Conservation (phyloP, 1,284 basidiomycete genomes). For the Marasmius tenuissimus region DNA sequence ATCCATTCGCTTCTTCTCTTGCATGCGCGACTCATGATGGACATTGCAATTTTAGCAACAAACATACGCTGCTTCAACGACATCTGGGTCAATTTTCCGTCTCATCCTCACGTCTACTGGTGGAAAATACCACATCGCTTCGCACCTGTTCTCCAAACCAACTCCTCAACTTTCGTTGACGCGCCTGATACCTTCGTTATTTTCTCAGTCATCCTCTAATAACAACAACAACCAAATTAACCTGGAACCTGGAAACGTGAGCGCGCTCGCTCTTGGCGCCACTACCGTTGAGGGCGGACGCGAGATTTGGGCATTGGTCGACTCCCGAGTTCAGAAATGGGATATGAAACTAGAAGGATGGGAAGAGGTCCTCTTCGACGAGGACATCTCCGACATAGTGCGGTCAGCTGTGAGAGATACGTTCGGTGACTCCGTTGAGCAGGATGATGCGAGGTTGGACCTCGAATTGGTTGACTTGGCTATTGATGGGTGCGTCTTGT, state of each 20-base stretch:
- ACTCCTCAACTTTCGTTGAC: slow-evolving; percentile 52
- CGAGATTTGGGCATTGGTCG: slow-evolving; percentile 65
- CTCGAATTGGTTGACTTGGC: slow-evolving; percentile 69
- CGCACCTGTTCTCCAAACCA: slow-evolving; percentile 60
- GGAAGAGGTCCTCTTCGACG: slow-evolving; percentile 60
- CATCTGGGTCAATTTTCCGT: slow-evolving; percentile 64
- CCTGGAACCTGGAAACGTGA: slow-evolving; percentile 55
- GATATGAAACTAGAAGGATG: slow-evolving; percentile 61
- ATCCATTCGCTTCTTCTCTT: not conserved
- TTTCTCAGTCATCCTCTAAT: slow-evolving; percentile 27
- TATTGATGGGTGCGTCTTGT: slow-evolving; percentile 51
- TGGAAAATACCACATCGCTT: slow-evolving; percentile 61
- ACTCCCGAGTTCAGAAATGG: slow-evolving; percentile 70
- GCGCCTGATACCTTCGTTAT: slow-evolving; percentile 59
- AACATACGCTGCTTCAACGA: slow-evolving; percentile 68
- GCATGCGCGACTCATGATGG: slow-evolving; percentile 3
- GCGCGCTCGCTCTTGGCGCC: slow-evolving; percentile 53
- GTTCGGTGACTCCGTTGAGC: slow-evolving; percentile 34
- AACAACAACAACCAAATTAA: slow-evolving; percentile 16
- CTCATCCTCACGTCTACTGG: slow-evolving; percentile 63
- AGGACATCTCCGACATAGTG: slow-evolving; percentile 47
- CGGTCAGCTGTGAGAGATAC: slow-evolving; percentile 42
- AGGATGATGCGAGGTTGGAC: slow-evolving; percentile 52
- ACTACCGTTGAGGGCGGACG: slow-evolving; percentile 38
- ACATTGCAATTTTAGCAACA: slow-evolving; percentile 44